Evolutionary conservation across 2,329 filamentous ascomycete species (phyloP).

Genomic region (Penicillium sp.): DNA sequence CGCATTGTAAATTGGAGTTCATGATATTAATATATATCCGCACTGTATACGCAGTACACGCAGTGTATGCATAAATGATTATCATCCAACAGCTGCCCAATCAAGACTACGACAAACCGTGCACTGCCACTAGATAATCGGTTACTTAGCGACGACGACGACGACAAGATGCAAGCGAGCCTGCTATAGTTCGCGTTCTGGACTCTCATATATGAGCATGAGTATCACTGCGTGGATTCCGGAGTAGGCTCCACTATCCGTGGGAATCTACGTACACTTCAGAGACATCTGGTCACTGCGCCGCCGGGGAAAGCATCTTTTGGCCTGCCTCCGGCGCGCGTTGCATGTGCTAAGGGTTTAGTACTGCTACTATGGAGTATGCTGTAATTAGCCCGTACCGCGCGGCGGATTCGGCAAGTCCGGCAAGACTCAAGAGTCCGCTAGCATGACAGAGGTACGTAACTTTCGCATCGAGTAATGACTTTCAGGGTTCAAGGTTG

Average conservation of each 20-base stretch:
- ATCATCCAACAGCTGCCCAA: not conserved
- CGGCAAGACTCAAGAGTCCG: not conserved
- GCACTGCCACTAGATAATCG: not conserved
- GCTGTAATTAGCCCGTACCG: not conserved
- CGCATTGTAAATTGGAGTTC: too few relatives aligned
- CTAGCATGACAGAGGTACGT: not conserved
- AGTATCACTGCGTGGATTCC: not conserved
- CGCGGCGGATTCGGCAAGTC: constrained; percentile 1
- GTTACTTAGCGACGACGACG: not conserved
- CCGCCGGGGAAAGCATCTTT: not conserved
- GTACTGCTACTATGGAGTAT: constrained; percentile 7
- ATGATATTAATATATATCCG: not conserved
- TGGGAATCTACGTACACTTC: not conserved
- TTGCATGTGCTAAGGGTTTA: not conserved
- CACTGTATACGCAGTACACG: not conserved
- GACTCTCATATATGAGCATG: not conserved
- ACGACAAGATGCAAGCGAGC: not conserved
- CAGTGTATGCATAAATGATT: not conserved
- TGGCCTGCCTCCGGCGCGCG: not conserved
- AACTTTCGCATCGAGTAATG: not conserved
- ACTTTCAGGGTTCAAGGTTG: constrained; percentile 9
- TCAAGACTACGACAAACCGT: not conserved
- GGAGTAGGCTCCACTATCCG: not conserved
- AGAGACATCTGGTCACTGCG: not conserved
- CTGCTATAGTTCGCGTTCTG: not conserved